Evolutionary conservation across 2,329 filamentous ascomycete genomes (phyloP).

Genomic region (Coniochaeta prunicola): DNA sequence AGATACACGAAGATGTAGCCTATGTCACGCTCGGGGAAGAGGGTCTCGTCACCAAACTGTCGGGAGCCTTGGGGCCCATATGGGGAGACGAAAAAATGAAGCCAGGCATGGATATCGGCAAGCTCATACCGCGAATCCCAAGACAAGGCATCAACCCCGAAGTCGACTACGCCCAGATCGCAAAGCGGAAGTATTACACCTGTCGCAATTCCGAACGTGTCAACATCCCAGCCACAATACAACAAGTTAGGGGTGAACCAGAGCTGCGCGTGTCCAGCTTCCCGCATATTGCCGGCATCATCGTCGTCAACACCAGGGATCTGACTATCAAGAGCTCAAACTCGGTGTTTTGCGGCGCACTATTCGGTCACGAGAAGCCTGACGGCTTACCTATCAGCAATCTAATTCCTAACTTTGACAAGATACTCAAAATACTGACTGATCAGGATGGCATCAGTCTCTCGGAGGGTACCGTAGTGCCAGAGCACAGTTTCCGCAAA

Average conservation of each 20-base stretch:
- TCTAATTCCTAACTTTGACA: conserved; percentile 81
- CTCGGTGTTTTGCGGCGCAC: conserved; percentile 82
- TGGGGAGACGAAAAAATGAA: conserved; percentile 69
- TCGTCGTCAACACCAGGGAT: conserved; percentile 75
- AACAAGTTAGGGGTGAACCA: conserved; percentile 60
- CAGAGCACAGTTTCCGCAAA: conserved; percentile 90
- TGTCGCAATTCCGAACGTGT: conserved; percentile 69
- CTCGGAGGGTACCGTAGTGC: conserved; percentile 90
- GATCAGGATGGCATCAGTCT: conserved; percentile 81
- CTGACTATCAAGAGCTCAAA: conserved; percentile 88
- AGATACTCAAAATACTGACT: conserved; percentile 70
- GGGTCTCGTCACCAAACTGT: conserved; percentile 61
- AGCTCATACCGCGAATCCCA: conserved; percentile 76
- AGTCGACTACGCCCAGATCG: conserved; percentile 70
- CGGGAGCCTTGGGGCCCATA: conserved; percentile 74
- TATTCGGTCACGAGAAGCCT: conserved; percentile 83
- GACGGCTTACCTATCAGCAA: conserved; percentile 74
- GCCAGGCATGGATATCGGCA: conserved; percentile 66
- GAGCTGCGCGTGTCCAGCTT: conserved; percentile 86
- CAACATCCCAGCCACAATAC: conserved; percentile 78
- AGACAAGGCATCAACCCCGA: conserved; percentile 65
- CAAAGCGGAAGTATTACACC: conserved; percentile 72
- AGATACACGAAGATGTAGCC: conserved; percentile 92
- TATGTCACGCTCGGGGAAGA: conserved; percentile 70
- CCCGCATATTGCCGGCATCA: conserved; percentile 93